Evolutionary conservation across 2,329 filamentous ascomycete genomes (phyloP).

Genomic region (Dothiorella sarmentorum): DNA sequence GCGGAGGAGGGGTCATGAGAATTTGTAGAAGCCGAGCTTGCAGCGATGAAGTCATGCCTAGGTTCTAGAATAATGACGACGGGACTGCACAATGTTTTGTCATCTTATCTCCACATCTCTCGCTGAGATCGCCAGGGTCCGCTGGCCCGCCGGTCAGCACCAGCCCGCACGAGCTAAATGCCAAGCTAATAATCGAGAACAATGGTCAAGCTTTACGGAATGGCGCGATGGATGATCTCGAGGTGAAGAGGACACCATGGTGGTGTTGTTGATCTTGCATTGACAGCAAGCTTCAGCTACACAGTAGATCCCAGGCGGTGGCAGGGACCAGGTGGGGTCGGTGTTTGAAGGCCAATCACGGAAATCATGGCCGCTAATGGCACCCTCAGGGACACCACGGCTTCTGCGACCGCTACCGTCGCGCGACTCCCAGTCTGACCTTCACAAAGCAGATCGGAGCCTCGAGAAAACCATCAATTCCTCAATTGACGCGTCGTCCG

Average conservation of each 20-base stretch:
- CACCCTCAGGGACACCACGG: not conserved
- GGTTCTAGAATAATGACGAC: not conserved
- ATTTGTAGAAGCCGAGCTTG: not conserved
- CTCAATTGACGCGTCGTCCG: not conserved
- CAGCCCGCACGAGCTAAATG: not conserved
- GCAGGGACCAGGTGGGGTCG: not conserved
- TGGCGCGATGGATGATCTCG: too few species aligned
- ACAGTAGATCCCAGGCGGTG: not conserved
- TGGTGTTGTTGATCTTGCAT: not conserved
- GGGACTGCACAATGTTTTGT: conserved; percentile 14
- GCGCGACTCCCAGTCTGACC: not conserved
- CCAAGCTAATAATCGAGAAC: too few species aligned
- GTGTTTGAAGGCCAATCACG: not conserved
- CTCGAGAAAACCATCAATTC: not conserved
- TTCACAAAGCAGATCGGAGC: not conserved
- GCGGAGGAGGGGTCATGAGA: not conserved
- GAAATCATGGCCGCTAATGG: not conserved
- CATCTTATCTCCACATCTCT: conserved; percentile 8
- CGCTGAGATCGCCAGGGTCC: conserved; percentile 11
- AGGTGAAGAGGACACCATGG: not conserved
- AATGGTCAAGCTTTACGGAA: too few species aligned
- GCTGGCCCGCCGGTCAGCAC: not conserved
- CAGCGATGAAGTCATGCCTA: conserved; percentile 7
- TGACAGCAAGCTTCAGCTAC: not conserved
- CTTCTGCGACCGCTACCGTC: not conserved